Evolutionary conservation across 441 rosid genomes (phyloP).

Genomic region (Flueggea neowawraea): DNA sequence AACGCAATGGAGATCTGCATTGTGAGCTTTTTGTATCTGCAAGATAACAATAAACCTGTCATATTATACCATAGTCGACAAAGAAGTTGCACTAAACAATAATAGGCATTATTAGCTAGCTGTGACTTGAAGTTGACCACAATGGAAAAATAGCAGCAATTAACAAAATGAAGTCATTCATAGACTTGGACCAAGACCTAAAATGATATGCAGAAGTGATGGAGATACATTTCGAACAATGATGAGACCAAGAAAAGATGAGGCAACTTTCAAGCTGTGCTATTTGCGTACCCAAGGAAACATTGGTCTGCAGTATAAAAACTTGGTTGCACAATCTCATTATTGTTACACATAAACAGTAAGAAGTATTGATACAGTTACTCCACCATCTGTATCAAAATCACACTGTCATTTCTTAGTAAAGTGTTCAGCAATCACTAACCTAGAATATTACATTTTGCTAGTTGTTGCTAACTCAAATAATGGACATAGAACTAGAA

Average conservation of each 20-base stretch:
- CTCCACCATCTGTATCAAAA: neutral
- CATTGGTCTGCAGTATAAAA: neutral
- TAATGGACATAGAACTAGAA: too few species aligned
- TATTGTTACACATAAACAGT: neutral
- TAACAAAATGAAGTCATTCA: neutral
- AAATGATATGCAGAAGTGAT: neutral
- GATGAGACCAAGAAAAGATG: too few species aligned
- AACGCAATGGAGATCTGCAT: constrained; percentile 89
- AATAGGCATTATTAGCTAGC: too few species aligned
- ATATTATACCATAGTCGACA: too few species aligned
- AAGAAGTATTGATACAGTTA: neutral
- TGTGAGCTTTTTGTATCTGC: constrained; percentile 90
- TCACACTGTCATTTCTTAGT: neutral
- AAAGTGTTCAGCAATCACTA: neutral
- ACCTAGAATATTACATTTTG: neutral
- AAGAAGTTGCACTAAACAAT: too few species aligned
- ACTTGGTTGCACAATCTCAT: neutral
- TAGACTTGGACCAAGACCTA: neutral
- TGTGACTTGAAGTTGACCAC: neutral
- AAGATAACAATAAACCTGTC: constrained; percentile 4
- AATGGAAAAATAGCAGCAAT: neutral
- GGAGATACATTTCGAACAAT: neutral
- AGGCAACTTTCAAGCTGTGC: too few species aligned
- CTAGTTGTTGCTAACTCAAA: too few species aligned
- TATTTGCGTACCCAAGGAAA: too few species aligned